Evolutionary conservation across 768 basidiomycete species (phyloP).

Genomic region (Termitomyces sp.): DNA sequence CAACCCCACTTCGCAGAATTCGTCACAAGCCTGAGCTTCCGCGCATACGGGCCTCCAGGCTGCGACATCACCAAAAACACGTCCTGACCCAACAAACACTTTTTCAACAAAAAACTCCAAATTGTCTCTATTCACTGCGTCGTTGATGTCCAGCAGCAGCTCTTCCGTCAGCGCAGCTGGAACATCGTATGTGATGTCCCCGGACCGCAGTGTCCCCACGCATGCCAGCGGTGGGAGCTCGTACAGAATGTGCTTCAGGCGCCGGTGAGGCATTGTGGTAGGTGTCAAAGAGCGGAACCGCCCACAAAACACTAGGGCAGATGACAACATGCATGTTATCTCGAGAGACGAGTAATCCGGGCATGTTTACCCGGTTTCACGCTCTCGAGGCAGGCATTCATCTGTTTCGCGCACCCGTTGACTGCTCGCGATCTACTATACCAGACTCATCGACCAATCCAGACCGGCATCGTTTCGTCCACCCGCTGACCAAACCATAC

Average conservation of each 20-base stretch:
- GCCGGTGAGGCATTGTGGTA: conserved; percentile 36
- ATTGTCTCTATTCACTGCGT: conserved; percentile 52
- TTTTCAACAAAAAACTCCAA: conserved; percentile 66
- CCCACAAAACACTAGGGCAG: too few relatives aligned
- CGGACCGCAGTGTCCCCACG: conserved; percentile 55
- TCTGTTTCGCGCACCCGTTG: too few relatives aligned
- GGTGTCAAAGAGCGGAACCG: too few relatives aligned
- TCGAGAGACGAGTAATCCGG: too few relatives aligned
- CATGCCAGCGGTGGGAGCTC: conserved; percentile 36
- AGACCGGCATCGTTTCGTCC: too few relatives aligned
- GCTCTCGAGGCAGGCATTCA: too few relatives aligned
- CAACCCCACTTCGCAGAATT: conserved; percentile 53
- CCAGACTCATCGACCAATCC: too few relatives aligned
- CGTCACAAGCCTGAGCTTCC: conserved; percentile 52
- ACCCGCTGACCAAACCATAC: too few relatives aligned
- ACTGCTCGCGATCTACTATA: too few relatives aligned
- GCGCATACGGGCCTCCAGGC: conserved; percentile 65
- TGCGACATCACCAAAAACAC: conserved; percentile 63
- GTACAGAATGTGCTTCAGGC: conserved; percentile 45
- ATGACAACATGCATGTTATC: too few relatives aligned
- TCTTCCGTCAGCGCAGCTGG: conserved; percentile 34
- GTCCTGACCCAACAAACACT: conserved; percentile 65
- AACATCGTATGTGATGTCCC: conserved; percentile 53
- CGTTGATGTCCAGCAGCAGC: conserved; percentile 47
- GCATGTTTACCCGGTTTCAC: too few relatives aligned